Conservation (phyloP, 257 asterid species). For the Nemophila menziesii region DNA sequence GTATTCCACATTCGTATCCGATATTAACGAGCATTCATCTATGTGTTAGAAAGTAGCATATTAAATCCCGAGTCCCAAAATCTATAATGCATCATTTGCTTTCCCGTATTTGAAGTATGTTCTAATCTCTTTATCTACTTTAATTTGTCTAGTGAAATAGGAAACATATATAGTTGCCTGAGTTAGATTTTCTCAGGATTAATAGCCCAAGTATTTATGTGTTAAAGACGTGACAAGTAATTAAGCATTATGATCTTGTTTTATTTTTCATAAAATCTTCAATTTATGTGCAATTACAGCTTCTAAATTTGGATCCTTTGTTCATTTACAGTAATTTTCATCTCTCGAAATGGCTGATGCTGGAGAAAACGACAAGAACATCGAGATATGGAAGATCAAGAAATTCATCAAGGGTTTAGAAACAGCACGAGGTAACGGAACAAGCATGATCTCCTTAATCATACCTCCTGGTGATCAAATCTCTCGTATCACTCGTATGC, state of each 20-base stretch:
- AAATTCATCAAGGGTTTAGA: constrained; percentile 31
- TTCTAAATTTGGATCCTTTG: constrained; percentile 8
- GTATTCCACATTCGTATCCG: too few relatives aligned
- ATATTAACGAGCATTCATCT: background rate
- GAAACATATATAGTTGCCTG: background rate
- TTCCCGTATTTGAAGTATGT: background rate
- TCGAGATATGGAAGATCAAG: constrained; percentile 40
- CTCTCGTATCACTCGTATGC: constrained; percentile 30
- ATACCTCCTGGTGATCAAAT: constrained; percentile 42
- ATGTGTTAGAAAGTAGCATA: background rate
- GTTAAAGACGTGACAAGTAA: too few relatives aligned
- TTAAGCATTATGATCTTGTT: background rate
- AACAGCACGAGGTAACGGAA: constrained; percentile 40
- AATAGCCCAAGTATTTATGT: too few relatives aligned
- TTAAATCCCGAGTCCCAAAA: background rate
- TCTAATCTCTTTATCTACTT: background rate
- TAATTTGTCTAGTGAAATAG: too few relatives aligned
- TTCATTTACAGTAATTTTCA: constrained; percentile 1
- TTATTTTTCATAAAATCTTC: background rate
- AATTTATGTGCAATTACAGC: background rate
- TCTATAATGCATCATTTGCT: background rate
- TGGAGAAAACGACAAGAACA: constrained; percentile 33
- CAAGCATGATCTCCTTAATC: constrained; percentile 42
- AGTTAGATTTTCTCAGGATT: background rate
- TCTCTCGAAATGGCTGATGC: constrained; percentile 24